These are phyloP conservation scores for Myxozyma mucilagina DNA, from an alignment of 805 yeast species.

Conservation along the genomic window DNA sequence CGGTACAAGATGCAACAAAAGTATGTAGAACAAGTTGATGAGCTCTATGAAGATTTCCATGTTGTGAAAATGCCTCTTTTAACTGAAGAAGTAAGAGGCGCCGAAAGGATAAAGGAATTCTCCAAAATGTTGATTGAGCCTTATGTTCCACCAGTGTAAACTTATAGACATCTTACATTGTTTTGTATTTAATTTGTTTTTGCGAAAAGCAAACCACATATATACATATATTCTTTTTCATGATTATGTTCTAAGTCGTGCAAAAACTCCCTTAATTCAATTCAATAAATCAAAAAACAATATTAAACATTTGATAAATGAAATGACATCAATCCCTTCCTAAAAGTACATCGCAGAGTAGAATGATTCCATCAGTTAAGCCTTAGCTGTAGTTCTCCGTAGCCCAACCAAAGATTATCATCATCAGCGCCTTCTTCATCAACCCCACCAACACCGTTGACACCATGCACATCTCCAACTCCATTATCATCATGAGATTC, in stretches of 20 bases:
- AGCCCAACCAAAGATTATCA: slow-evolving; percentile 42
- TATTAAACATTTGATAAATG: too few relatives aligned
- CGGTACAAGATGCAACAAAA: slow-evolving; percentile 96
- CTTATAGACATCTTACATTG: too few relatives aligned
- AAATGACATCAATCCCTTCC: slow-evolving; percentile 58
- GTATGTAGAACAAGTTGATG: slow-evolving; percentile 92
- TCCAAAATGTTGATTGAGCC: slow-evolving; percentile 66
- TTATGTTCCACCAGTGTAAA: slow-evolving; percentile 23
- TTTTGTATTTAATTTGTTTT: neutral
- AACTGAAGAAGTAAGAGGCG: slow-evolving; percentile 93
- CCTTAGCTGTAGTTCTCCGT: slow-evolving; percentile 6
- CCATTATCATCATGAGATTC: slow-evolving; percentile 11
- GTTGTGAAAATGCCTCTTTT: slow-evolving; percentile 92
- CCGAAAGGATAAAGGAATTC: slow-evolving; percentile 78
- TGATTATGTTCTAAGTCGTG: neutral
- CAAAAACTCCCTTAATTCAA: neutral
- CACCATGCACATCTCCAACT: slow-evolving; percentile 90
- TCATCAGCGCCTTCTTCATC: slow-evolving; percentile 58
- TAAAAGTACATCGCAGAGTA: slow-evolving; percentile 65
- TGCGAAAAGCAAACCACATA: neutral
- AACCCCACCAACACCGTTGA: slow-evolving; percentile 90
- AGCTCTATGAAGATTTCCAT: slow-evolving; percentile 95
- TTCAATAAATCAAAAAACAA: too few relatives aligned
- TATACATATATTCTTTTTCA: neutral
- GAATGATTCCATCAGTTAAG: slow-evolving; percentile 41